Percentiles rank a stretch among this genome's conserved stretches.
These are phyloP conservation scores for Reutealis trisperma DNA, from an alignment of 345 rosid species.

Conservation along the genomic window DNA sequence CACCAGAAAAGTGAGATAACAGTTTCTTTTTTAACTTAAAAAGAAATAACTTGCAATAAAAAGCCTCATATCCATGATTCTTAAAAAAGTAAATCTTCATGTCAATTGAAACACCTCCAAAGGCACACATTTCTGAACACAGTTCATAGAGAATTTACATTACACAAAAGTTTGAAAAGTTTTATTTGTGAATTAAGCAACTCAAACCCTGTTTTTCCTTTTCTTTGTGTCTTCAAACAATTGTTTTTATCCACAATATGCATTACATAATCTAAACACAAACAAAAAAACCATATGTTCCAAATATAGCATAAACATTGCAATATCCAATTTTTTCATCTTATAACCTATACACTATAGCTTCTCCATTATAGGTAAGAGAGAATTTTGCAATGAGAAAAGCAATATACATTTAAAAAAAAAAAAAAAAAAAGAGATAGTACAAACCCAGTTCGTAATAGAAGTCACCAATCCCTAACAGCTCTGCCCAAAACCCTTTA, in stretches of 20 bases:
- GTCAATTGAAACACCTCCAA: background rate
- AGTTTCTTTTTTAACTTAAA: background rate
- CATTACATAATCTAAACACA: background rate
- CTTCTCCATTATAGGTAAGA: background rate
- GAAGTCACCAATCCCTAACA: constrained; percentile 95
- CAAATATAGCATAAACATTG: background rate
- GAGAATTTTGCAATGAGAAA: background rate
- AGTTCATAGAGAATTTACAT: background rate
- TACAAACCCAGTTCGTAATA: constrained; percentile 84
- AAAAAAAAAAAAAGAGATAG: background rate
- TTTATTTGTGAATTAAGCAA: background rate
- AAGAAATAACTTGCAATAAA: background rate
- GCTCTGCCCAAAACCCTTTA: constrained; percentile 97
- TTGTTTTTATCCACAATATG: background rate
- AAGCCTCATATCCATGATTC: background rate
- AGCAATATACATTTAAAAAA: background rate
- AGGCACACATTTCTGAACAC: background rate
- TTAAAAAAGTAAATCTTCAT: background rate
- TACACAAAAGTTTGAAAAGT: background rate
- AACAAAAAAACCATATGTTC: background rate
- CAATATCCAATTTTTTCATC: background rate
- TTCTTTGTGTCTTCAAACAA: background rate
- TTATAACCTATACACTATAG: background rate
- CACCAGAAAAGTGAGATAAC: background rate
- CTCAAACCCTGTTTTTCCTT: background rate